Evolutionary conservation across 768 basidiomycete species (phyloP).

Genomic region (Leccinum uliginosum): DNA sequence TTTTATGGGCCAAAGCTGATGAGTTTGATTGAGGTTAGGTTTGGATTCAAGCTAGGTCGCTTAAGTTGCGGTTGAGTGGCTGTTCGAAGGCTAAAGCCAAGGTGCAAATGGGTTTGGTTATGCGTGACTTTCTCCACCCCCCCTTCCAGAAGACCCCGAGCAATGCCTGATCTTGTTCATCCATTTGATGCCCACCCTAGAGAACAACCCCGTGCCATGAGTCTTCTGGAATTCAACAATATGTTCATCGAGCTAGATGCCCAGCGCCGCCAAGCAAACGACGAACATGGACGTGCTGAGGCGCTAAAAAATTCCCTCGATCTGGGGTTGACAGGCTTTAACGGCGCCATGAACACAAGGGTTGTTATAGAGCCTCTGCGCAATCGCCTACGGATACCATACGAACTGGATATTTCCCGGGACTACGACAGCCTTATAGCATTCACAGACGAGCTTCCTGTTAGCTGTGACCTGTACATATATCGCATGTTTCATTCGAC

Average conservation of each 20-base stretch:
- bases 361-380: constrained; percentile 1
- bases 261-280: background rate
- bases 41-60: too few relatives aligned
- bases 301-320: background rate
- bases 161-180: background rate
- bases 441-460: constrained; percentile 2
- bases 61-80: too few relatives aligned
- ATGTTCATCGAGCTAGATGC: background rate
- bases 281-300: background rate
- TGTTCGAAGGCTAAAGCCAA: too few relatives aligned
- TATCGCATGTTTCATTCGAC: background rate
- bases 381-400: background rate
- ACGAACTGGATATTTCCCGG: background rate
- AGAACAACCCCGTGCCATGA: background rate
- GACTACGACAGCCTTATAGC: constrained; percentile 3
- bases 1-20: too few relatives aligned
- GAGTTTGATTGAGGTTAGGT: too few relatives aligned
- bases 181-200: background rate
- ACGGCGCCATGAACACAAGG: background rate
- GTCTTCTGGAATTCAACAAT: constrained; percentile 3
- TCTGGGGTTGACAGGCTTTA: background rate
- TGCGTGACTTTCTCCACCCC: too few relatives aligned
- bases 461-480: background rate
- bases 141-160: too few relatives aligned
- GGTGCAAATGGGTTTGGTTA: too few relatives aligned